Percentiles rank a stretch among this genome's conserved stretches.
Conservation (phyloP, 2,329 filamentous ascomycete species). For the Coniochaeta pulveracea region DNA sequence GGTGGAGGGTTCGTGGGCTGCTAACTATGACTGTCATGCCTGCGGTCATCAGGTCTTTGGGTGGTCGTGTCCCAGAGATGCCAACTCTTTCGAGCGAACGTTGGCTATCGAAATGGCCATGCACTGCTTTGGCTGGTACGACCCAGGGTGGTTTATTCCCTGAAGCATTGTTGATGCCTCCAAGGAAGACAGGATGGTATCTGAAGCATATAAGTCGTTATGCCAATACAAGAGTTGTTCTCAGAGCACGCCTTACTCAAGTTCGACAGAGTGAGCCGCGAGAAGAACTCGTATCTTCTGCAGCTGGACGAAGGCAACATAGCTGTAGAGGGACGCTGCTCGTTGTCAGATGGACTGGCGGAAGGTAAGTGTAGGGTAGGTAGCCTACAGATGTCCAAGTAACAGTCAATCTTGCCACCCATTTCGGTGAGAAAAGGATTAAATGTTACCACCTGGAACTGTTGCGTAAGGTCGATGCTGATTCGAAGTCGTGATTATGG, state of each 20-base stretch:
- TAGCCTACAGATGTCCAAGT: slow-evolving; percentile 9
- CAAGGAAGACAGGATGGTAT: slow-evolving; percentile 62
- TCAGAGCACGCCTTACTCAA: slow-evolving; percentile 64
- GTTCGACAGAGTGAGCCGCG: slow-evolving; percentile 43
- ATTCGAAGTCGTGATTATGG: too few species aligned
- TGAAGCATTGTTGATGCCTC: slow-evolving; percentile 49
- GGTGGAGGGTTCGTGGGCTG: background rate
- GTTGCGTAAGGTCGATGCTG: too few species aligned
- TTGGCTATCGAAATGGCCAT: slow-evolving; percentile 32
- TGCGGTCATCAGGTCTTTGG: slow-evolving; percentile 29
- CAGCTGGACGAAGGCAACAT: slow-evolving; percentile 45
- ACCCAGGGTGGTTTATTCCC: slow-evolving; percentile 69
- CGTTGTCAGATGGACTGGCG: background rate
- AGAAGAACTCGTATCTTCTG: slow-evolving; percentile 42
- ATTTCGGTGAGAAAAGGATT: too few species aligned
- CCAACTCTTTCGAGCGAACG: slow-evolving; percentile 27
- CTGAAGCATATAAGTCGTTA: slow-evolving; percentile 23
- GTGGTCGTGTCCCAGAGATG: slow-evolving; percentile 22
- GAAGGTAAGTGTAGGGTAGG: background rate
- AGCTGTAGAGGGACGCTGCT: slow-evolving; percentile 54
- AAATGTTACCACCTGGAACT: too few species aligned
- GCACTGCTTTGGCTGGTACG: slow-evolving; percentile 53
- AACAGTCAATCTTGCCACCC: slow-evolving; percentile 3
- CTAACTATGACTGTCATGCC: slow-evolving; percentile 29
- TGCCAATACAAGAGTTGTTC: background rate